Evolutionary conservation across 2,329 filamentous ascomycete species (phyloP).

Genomic region (Claviceps humidiphila): DNA sequence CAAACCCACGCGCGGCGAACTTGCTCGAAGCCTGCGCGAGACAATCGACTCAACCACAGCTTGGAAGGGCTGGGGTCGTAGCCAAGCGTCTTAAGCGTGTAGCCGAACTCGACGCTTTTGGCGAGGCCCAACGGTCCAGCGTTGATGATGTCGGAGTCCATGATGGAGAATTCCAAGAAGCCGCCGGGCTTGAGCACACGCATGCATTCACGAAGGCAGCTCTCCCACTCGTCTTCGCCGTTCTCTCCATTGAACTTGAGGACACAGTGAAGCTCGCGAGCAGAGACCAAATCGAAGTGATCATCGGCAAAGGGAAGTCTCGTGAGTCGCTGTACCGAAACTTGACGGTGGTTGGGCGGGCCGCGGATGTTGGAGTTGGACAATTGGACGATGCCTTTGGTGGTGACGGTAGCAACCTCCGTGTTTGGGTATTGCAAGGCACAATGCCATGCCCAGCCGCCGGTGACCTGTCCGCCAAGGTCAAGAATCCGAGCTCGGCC

Average conservation of each 20-base stretch:
- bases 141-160: conserved; percentile 84
- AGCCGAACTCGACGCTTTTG: conserved; percentile 82
- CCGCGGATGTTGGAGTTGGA: conserved; percentile 67
- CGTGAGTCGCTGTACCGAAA: conserved; percentile 64
- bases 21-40: conserved; percentile 62
- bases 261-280: conserved; percentile 71
- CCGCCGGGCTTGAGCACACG: conserved; percentile 88
- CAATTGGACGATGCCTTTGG: conserved; percentile 54
- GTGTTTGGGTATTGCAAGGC: conserved; percentile 74
- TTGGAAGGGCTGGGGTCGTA: conserved; percentile 81
- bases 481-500: conserved; percentile 63
- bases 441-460: conserved; percentile 94
- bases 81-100: conserved; percentile 75
- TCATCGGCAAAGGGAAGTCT: conserved; percentile 73
- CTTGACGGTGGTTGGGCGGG: conserved; percentile 74
- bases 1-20: conserved; percentile 81
- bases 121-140: conserved; percentile 67
- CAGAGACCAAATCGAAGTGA: conserved; percentile 85
- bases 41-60: conserved; percentile 62
- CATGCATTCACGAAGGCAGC: conserved; percentile 72
- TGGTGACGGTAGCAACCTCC: conserved; percentile 79
- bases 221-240: conserved; percentile 73
- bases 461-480: conserved; percentile 69
- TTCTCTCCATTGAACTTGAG: conserved; percentile 61
- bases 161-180: conserved; percentile 77